These are phyloP conservation scores for Komagataella ulmi DNA, from an alignment of 805 yeast species.

Conservation along the genomic window DNA sequence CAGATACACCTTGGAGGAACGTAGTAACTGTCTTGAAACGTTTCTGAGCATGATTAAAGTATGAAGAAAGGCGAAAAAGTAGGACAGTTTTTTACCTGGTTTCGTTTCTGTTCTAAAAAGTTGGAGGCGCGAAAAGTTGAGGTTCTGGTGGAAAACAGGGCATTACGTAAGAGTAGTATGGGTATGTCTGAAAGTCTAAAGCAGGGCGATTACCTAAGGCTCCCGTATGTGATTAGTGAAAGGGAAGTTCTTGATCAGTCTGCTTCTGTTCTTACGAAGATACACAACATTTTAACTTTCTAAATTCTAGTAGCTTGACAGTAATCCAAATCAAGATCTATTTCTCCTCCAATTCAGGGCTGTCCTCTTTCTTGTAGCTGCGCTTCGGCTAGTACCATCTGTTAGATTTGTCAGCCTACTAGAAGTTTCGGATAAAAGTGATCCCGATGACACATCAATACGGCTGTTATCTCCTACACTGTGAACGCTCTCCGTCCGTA, in stretches of 20 bases:
- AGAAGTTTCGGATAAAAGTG: neutral
- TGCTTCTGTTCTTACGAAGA: neutral
- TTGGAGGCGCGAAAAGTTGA: neutral
- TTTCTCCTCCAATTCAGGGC: slow-evolving; percentile 1
- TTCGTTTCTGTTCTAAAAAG: neutral
- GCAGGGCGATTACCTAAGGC: no score
- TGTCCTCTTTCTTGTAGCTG: slow-evolving; percentile 1
- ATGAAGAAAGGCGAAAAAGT: neutral
- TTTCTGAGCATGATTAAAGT: neutral
- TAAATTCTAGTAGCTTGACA: neutral
- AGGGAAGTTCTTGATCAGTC: neutral
- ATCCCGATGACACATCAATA: neutral
- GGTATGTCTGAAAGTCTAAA: neutral
- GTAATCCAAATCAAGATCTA: neutral
- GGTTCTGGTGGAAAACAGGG: neutral
- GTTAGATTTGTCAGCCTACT: neutral
- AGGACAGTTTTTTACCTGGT: neutral
- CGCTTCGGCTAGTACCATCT: neutral
- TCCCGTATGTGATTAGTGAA: neutral
- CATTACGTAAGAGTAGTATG: neutral
- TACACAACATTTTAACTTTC: no score
- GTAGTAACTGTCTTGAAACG: neutral
- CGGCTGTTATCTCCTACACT: neutral
- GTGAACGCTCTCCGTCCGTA: neutral
- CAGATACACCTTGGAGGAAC: neutral